Base-by-base conservation (phyloP, 768 basidiomycete genomes). In the Symmetrospora coprosmae region DNA sequence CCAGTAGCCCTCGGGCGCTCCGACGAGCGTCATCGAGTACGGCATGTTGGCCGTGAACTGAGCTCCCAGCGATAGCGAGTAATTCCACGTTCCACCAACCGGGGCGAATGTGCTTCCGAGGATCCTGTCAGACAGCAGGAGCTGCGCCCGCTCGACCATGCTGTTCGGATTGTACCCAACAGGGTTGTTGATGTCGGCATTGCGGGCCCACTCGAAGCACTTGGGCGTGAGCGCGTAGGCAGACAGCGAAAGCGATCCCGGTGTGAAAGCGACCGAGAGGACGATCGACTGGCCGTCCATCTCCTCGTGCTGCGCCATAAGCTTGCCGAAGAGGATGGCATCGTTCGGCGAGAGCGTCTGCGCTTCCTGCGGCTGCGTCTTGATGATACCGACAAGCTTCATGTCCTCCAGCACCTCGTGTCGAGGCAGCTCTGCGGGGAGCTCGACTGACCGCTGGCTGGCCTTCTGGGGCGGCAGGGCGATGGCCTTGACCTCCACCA, bases 381-480 rank as follows among this genome's bases (percentile, higher is more conserved):
- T 47, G 55, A 68, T 65, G 58, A 70, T 66, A 48, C 69, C 69
- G 45, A 70, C 67, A n/a, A 68, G 62, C 73, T 96, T 92, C 34
- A 97, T 78, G 68, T 96, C 94, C 71, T 91, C 90, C 61, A 99
- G 77, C 52, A 99, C 88, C 70, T 96, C 91, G 68, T 96, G 91
- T 72, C 86, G 86, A 7, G 94, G 94, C 38, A 97, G 76, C 68
- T 87, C 83, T 35, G 78, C 73, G 17, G 94, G 92, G 37, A 97
- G 77, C 73, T 99, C 94, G 38, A 99, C 83, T 41, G 81, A 82
- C 72, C 88, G 91, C 73, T 96, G 96, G 71, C 85, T 88, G 33
- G 94, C 92, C 30, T 91, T 82, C 71, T 99, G 94, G 30, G 94
- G 94, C n/a, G 88, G 81, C 84, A 90, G 91, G n/a, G 80, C 90